phyloP scores from a whole-genome alignment of 768 basidiomycete species.

The Tricholoma flavovirens region DNA sequence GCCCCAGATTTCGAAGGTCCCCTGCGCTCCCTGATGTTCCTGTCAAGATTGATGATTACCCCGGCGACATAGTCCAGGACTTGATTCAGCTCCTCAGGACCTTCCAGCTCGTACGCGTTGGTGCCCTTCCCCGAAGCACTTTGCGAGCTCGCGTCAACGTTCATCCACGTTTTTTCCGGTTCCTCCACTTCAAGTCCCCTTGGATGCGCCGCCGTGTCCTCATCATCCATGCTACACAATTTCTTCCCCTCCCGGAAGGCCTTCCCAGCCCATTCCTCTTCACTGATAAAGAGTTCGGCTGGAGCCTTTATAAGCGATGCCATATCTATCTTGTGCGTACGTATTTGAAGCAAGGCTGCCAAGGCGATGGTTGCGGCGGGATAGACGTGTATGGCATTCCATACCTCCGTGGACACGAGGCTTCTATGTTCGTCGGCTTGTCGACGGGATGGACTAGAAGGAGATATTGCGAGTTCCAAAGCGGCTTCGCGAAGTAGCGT shows the following conservation, averaged over 20 bases:
- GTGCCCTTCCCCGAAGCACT: conserved; percentile 7
- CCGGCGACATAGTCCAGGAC: conserved; percentile 56
- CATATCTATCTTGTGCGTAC: conserved; percentile 49
- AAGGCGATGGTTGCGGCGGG: conserved; percentile 38
- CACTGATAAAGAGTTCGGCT: conserved; percentile 43
- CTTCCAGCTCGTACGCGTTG: conserved; percentile 30
- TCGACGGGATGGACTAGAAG: conserved; percentile 3
- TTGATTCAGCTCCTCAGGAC: conserved; percentile 43
- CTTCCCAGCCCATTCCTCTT: conserved; percentile 49
- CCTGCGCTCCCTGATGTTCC: conserved; percentile 17
- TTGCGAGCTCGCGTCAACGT: conserved; percentile 23
- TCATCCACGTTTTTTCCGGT: conserved; percentile 28
- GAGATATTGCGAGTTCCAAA: conserved; percentile 18
- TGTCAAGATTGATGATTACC: conserved; percentile 42
- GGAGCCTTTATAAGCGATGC: conserved; percentile 41
- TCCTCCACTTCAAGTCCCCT: conserved; percentile 24
- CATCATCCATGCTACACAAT: conserved; percentile 4
- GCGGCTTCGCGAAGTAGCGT: conserved; percentile 38
- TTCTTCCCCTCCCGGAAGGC: conserved; percentile 29
- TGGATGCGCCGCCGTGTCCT: background rate
- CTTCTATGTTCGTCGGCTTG: conserved; percentile 1
- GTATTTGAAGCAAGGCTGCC: conserved; percentile 35
- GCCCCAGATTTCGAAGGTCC: conserved; percentile 6
- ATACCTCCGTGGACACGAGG: conserved; percentile 29
- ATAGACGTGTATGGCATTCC: conserved; percentile 35